Percentiles rank a stretch among this genome's conserved stretches.
Evolutionary conservation across 768 basidiomycete genomes (phyloP).

Genomic region (Serpula lacrymans): DNA sequence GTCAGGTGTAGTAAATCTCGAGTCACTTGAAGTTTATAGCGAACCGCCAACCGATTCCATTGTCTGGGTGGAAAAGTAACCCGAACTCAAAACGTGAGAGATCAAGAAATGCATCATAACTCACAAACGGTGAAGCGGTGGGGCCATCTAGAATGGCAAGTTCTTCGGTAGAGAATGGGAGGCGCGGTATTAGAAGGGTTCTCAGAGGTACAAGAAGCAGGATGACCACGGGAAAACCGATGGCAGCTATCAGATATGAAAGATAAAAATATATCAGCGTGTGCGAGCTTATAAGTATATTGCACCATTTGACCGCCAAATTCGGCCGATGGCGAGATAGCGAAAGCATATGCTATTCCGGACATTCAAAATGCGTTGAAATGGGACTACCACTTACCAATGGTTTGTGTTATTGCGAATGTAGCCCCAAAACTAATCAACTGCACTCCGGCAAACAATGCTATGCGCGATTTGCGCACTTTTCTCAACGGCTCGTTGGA

Average conservation of each 20-base stretch:
- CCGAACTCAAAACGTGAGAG: background rate
- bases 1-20: no score
- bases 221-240: conserved; percentile 89
- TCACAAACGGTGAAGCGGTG: conserved; percentile 81
- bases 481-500: conserved; percentile 65
- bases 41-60: conserved; percentile 44
- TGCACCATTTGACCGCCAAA: background rate
- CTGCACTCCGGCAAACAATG: conserved; percentile 72
- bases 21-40: conserved; percentile 9
- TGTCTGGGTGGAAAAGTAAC: conserved; percentile 24
- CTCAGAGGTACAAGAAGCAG: conserved; percentile 78
- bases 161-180: conserved; percentile 77
- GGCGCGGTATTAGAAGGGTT: conserved; percentile 61
- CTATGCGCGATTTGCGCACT: conserved; percentile 71
- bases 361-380: background rate
- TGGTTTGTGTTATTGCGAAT: conserved; percentile 88
- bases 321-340: background rate
- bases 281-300: background rate
- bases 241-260: conserved; percentile 54
- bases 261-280: background rate
- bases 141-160: conserved; percentile 85
- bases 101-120: conserved; percentile 28
- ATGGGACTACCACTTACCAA: conserved; percentile 44
- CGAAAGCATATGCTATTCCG: no score
- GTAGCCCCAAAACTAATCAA: conserved; percentile 83